Conservation (phyloP, 73 alveolate genomes). For the Tetrahymena borealis region DNA sequence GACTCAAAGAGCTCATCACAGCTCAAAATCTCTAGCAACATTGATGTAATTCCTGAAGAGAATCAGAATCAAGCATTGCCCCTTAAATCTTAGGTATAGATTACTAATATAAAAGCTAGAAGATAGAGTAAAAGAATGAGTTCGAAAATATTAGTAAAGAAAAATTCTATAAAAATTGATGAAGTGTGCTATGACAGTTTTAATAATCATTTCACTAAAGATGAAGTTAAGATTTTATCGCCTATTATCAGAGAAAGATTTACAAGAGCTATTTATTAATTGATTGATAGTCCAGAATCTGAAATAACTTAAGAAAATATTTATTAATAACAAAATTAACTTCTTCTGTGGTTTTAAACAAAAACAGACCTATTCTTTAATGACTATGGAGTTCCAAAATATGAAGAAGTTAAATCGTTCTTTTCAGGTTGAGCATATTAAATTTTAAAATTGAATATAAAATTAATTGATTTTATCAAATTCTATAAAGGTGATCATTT, state of each 20-base stretch:
- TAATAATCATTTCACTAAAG: not conserved
- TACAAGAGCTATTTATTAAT: not conserved
- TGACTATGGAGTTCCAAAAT: not conserved
- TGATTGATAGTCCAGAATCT: not conserved
- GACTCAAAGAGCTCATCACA: no score
- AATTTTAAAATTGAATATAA: not conserved
- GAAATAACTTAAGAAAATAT: not conserved
- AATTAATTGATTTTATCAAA: not conserved
- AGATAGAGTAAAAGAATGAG: no score
- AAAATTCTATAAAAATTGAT: not conserved
- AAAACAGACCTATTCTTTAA: not conserved
- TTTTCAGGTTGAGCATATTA: not conserved
- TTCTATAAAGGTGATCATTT: not conserved
- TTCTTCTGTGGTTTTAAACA: not conserved
- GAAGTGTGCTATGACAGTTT: not conserved
- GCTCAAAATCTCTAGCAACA: no score
- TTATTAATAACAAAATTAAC: not conserved
- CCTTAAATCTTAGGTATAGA: no score
- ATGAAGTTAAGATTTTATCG: not conserved
- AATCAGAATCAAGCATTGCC: no score
- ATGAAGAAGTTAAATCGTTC: not conserved
- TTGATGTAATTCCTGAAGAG: no score
- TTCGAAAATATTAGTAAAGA: no score
- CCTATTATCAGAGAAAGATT: not conserved
- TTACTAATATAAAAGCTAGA: no score